Conservation (phyloP, 2,329 filamentous ascomycete species). For the Metarhizium anisopliae region DNA sequence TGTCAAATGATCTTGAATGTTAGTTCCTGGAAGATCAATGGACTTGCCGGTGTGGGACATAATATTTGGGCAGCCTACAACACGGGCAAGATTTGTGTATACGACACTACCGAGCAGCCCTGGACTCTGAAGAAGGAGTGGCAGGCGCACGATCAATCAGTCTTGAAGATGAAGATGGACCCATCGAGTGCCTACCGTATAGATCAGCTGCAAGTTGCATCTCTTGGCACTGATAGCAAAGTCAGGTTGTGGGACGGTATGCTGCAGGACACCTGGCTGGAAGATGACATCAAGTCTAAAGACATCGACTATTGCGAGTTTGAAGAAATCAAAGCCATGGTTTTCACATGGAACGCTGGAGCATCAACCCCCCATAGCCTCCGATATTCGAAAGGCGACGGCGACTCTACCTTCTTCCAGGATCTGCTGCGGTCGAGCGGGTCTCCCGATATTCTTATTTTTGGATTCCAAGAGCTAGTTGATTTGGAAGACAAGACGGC, state of each 20-base stretch:
- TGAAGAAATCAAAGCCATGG: slow-evolving; percentile 66
- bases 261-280: slow-evolving; percentile 90
- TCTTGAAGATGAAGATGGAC: slow-evolving; percentile 70
- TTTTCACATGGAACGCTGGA: slow-evolving; percentile 95
- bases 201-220: slow-evolving; percentile 75
- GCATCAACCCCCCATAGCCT: slow-evolving; percentile 86
- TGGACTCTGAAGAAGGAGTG: slow-evolving; percentile 94
- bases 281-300: slow-evolving; percentile 74
- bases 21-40: slow-evolving; percentile 92
- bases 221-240: slow-evolving; percentile 78
- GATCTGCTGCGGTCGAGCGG: slow-evolving; percentile 68
- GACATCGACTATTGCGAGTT: slow-evolving; percentile 82
- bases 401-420: slow-evolving; percentile 70
- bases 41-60: slow-evolving; percentile 69
- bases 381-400: slow-evolving; percentile 59
- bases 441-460: slow-evolving; percentile 82
- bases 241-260: slow-evolving; percentile 86
- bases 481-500: slow-evolving; percentile 96
- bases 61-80: slow-evolving; percentile 92
- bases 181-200: slow-evolving; percentile 75
- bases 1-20: slow-evolving; percentile 77
- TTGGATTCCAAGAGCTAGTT: slow-evolving; percentile 97
- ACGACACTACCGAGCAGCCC: slow-evolving; percentile 72
- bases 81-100: slow-evolving; percentile 87
- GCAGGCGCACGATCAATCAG: slow-evolving; percentile 79